These are phyloP conservation scores for Cercophora samala DNA, from an alignment of 495 filamentous ascomycete species.

Conservation along the genomic window DNA sequence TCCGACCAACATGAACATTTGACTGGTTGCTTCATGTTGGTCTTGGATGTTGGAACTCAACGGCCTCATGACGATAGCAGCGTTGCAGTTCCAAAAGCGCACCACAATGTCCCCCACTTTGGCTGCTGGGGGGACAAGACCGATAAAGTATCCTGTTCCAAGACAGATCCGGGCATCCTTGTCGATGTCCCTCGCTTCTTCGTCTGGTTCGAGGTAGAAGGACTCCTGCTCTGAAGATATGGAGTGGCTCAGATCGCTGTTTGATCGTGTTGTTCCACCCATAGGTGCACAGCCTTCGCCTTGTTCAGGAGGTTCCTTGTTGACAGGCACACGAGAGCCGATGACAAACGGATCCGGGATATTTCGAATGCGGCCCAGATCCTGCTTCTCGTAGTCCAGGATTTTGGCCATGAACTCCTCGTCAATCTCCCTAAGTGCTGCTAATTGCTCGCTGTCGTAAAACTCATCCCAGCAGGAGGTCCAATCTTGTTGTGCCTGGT, in stretches of 20 bases:
- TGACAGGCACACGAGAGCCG: not conserved
- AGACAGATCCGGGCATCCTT: constrained; percentile 22
- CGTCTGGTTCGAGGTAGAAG: not conserved
- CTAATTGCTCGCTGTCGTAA: constrained; percentile 16
- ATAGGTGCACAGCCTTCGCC: not conserved
- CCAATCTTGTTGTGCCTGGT: constrained; percentile 20
- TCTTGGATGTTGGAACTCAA: not conserved
- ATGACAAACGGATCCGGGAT: constrained; percentile 9
- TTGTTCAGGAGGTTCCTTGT: not conserved
- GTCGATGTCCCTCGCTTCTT: not conserved
- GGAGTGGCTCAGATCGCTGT: not conserved
- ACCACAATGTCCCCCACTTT: constrained; percentile 25
- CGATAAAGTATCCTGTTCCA: constrained; percentile 20
- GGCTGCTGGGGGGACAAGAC: constrained; percentile 22
- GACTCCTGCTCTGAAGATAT: not conserved
- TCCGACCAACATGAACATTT: not conserved
- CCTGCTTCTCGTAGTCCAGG: constrained; percentile 13
- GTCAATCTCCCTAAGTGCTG: constrained; percentile 18
- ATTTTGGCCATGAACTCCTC: constrained; percentile 21
- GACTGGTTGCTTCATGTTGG: not conserved
- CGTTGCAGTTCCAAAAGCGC: constrained; percentile 27
- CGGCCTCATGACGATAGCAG: constrained; percentile 25
- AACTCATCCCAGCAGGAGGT: constrained; percentile 17
- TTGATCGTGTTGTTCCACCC: not conserved
- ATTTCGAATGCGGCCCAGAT: constrained; percentile 14